A percentile compares a stretch with the other conserved stretches of the same genome.
Conservation (phyloP, 352 stramenopile genomes). For the Pythium myriotylum region DNA sequence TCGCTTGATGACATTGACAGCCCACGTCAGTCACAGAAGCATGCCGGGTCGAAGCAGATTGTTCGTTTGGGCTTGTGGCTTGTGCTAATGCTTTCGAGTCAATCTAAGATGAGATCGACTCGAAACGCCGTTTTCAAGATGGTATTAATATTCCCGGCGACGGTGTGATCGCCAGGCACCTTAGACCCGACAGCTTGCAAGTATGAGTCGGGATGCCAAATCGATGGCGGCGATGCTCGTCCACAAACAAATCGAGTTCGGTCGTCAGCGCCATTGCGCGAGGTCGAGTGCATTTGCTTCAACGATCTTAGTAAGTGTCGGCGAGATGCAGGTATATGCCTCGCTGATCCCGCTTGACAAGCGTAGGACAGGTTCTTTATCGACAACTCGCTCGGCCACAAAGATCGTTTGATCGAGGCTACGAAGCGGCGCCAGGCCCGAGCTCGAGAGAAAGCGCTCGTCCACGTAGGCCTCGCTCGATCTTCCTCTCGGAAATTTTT, state of each 20-base stretch:
- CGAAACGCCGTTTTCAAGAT: too few species aligned
- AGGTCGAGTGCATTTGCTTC: conserved; percentile 25
- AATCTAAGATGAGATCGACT: too few species aligned
- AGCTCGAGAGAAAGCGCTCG: conserved; percentile 47
- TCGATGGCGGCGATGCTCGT: conserved; percentile 28
- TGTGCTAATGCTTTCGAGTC: too few species aligned
- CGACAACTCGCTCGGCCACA: conserved; percentile 66
- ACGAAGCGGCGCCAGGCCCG: conserved; percentile 57
- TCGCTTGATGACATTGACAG: too few species aligned
- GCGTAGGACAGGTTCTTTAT: conserved; percentile 70
- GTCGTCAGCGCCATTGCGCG: conserved; percentile 26
- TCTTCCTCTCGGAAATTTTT: not conserved
- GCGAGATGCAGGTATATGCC: not conserved
- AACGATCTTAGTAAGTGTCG: conserved; percentile 25
- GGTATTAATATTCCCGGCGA: too few species aligned
- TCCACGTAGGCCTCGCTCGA: conserved; percentile 39
- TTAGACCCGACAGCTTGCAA: not conserved
- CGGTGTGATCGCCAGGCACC: not conserved
- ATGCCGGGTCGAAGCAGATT: too few species aligned
- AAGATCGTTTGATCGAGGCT: conserved; percentile 56
- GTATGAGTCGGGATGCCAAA: conserved; percentile 7
- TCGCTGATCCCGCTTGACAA: too few species aligned
- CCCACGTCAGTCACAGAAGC: too few species aligned
- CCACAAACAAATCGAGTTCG: conserved; percentile 29
- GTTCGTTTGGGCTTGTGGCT: too few species aligned